Conservation (phyloP, 257 asterid species). For the Buddleja alternifolia region DNA sequence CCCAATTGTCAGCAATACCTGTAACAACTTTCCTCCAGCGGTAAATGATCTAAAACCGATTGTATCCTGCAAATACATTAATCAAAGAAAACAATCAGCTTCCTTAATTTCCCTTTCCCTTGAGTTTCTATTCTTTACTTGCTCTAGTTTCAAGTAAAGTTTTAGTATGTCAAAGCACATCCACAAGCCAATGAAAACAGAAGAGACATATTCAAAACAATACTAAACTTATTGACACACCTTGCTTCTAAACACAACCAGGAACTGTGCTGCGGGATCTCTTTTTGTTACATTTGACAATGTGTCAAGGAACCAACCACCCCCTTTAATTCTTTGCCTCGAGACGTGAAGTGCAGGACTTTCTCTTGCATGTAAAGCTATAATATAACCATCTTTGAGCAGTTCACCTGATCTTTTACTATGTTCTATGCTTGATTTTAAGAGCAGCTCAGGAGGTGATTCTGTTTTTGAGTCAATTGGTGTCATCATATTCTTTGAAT, state of each 20-base stretch:
- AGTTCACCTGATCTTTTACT: conserved; percentile 47
- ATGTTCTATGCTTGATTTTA: conserved; percentile 39
- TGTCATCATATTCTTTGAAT: conserved; percentile 49
- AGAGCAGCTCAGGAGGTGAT: conserved; percentile 39
- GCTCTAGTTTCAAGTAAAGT: no score
- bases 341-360: conserved; percentile 56
- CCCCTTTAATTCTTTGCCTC: conserved; percentile 65
- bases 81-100: background rate
- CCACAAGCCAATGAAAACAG: background rate
- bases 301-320: conserved; percentile 86
- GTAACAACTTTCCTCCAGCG: conserved; percentile 97
- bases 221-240: conserved; percentile 41
- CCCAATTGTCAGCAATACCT: conserved; percentile 51
- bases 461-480: conserved; percentile 46
- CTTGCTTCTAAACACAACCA: conserved; percentile 86
- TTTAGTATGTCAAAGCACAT: background rate
- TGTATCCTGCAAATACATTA: conserved; percentile 65
- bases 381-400: conserved; percentile 65
- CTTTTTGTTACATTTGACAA: conserved; percentile 81
- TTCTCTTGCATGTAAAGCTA: conserved; percentile 59
- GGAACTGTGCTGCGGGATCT: conserved; percentile 99
- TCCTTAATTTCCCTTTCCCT: no score
- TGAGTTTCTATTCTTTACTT: no score
- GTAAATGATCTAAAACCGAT: conserved; percentile 96
- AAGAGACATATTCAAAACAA: conserved; percentile 6